phyloP scores from a whole-genome alignment of 805 yeast species.

The Ogataea trehalophila region DNA sequence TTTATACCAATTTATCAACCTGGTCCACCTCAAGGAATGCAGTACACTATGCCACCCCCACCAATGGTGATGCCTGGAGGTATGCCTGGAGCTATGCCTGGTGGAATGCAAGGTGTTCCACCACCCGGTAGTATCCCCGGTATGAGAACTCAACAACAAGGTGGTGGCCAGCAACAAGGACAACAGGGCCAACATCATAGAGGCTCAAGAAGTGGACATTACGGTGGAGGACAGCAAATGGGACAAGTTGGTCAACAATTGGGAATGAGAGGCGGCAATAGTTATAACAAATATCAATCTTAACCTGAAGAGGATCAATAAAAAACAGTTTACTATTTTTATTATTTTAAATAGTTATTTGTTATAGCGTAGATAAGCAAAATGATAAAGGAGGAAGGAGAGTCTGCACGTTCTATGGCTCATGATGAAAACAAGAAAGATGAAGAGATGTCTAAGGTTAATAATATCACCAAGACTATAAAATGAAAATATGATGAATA shows the following conservation, averaged over 20 bases:
- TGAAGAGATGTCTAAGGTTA: no score
- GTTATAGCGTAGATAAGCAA: no score
- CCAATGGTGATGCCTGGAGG: slow-evolving; percentile 3
- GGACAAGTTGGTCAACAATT: not conserved
- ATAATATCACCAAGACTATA: no score
- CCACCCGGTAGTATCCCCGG: not conserved
- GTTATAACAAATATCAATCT: not conserved
- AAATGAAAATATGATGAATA: no score
- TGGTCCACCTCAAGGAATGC: slow-evolving; percentile 1
- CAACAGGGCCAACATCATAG: slow-evolving; percentile 1
- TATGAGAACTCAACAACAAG: not conserved
- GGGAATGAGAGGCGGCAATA: slow-evolving; percentile 4
- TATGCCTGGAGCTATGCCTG: not conserved
- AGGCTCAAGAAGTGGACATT: slow-evolving; percentile 8
- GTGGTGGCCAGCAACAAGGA: not conserved
- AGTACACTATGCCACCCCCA: not conserved
- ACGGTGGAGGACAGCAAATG: slow-evolving; percentile 10
- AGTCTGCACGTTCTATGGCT: no score
- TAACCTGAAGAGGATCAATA: not conserved
- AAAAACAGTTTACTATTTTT: no score
- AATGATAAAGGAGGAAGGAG: no score
- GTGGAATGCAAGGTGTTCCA: not conserved
- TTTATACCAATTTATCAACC: slow-evolving; percentile 6
- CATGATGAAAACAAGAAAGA: no score
- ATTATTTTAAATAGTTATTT: no score